These are phyloP conservation scores for Calycina herbarum DNA, from an alignment of 2,329 filamentous ascomycete genomes.

Conservation along the genomic window DNA sequence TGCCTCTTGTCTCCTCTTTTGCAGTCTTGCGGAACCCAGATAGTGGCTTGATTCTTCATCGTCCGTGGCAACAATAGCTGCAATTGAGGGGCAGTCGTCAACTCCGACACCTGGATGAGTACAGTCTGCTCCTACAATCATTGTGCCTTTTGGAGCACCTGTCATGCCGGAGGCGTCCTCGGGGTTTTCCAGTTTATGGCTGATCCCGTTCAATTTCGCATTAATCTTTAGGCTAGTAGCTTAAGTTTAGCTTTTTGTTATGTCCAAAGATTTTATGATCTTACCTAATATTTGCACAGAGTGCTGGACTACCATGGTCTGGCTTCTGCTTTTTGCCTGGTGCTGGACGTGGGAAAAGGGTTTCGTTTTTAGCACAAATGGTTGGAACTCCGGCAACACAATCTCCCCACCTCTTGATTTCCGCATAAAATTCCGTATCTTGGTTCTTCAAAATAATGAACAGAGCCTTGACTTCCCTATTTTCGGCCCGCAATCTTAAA, in stretches of 20 bases:
- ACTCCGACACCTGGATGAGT: slow-evolving; percentile 65
- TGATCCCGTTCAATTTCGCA: slow-evolving; percentile 69
- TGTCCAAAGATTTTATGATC: background rate
- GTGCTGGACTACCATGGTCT: background rate
- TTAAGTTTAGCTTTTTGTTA: background rate
- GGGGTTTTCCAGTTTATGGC: slow-evolving; percentile 48
- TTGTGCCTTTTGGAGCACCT: slow-evolving; percentile 65
- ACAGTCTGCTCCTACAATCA: slow-evolving; percentile 84
- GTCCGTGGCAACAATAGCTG: slow-evolving; percentile 14
- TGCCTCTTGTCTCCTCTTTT: slow-evolving; percentile 39
- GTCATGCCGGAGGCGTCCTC: slow-evolving; percentile 15
- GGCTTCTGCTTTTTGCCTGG: background rate
- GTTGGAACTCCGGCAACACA: slow-evolving; percentile 12
- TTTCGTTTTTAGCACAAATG: background rate
- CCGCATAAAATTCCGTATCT: background rate
- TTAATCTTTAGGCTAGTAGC: slow-evolving; percentile 68
- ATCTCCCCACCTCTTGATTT: slow-evolving; percentile 20
- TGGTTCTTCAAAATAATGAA: background rate
- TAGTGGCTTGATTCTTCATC: slow-evolving; percentile 57
- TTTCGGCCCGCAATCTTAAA: background rate
- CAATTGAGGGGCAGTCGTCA: slow-evolving; percentile 13
- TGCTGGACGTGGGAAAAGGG: background rate
- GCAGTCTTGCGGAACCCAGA: slow-evolving; percentile 68
- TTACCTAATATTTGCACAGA: slow-evolving; percentile 4
- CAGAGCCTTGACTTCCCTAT: background rate